Base-by-base conservation (phyloP, 2,329 filamentous ascomycete genomes). In the Arachnopeziza araneosa region DNA sequence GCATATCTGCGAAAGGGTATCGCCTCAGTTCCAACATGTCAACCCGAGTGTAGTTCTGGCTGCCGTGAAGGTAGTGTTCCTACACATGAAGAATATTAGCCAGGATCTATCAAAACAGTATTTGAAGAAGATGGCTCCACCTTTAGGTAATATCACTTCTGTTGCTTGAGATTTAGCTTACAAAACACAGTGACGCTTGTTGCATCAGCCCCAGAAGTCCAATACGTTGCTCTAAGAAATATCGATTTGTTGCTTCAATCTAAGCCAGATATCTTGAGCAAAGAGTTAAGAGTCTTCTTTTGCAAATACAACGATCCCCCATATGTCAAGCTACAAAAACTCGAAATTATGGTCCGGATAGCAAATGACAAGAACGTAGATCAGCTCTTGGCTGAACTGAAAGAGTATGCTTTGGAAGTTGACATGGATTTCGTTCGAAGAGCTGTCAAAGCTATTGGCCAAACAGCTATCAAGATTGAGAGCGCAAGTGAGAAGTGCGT, bases 231-330 rank as follows among this genome's bases (percentile, higher is more conserved):
- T 17, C 78, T 99, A 55, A 83, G 93, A 65, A 99, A 99, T 74
- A 99, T 99, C 70, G 95, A 99, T 68, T 84, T 99, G 36, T 81
- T 99, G 6, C 82, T 99, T 24, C 95, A 99, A 75, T 95, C 96
- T 68, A 93, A 97, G 75, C 92, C 95, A 12, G 93, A 96, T 67
- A 97, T 99, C 59, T 82, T 99, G 10, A 96, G 91, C 80, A 98
- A 98, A 75, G 95, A 99, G 75, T 86, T 99, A 70, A 86, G 95
- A 52, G 95, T 99, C 9, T 99, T 99, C 79, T 99, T 99, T 79
- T 99, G 95, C 87, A 99, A 99, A 78, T 99, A 99, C 79, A 98
- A 98, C 73, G 95, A 99, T 69, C 93, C 95, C 1, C 92, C 92
- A 23, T 99, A 99, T 73, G 87, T 99, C 70, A 99, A 99, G 76